Conservation (phyloP, 2,329 filamentous ascomycete species). For the Cryphonectria naterciae region DNA sequence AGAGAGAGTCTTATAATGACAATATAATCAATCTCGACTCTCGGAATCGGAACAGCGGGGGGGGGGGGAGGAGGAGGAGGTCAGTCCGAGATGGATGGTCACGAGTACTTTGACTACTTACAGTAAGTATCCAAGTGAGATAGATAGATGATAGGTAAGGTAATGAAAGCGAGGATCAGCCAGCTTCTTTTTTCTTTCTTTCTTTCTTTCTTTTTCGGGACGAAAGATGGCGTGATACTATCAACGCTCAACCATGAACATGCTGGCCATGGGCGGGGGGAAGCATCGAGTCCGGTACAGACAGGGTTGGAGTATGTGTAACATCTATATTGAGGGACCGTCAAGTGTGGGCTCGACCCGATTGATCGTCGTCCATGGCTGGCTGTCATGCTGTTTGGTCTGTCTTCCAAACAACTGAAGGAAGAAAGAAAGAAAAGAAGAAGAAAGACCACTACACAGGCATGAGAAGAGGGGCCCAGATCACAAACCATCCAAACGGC, state of each 20-base stretch:
- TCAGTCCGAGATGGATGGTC: background rate
- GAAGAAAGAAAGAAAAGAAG: background rate
- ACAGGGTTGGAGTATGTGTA: background rate
- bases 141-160: background rate
- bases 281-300: background rate
- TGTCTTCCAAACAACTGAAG: background rate
- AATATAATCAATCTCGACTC: background rate
- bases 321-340: constrained; percentile 1
- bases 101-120: background rate
- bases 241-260: background rate
- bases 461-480: background rate
- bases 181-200: background rate
- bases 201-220: background rate
- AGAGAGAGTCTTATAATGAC: background rate
- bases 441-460: background rate
- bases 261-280: no score
- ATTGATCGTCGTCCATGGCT: background rate
- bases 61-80: background rate
- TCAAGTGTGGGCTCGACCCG: background rate
- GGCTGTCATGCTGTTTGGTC: background rate
- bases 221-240: background rate
- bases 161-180: background rate
- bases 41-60: background rate
- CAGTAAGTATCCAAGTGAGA: background rate
- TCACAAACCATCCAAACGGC: background rate